Percentiles rank a stretch among this genome's conserved stretches.
Evolutionary conservation across 2,329 filamentous ascomycete genomes (phyloP).

Genomic region (Akanthomyces muscarius): DNA sequence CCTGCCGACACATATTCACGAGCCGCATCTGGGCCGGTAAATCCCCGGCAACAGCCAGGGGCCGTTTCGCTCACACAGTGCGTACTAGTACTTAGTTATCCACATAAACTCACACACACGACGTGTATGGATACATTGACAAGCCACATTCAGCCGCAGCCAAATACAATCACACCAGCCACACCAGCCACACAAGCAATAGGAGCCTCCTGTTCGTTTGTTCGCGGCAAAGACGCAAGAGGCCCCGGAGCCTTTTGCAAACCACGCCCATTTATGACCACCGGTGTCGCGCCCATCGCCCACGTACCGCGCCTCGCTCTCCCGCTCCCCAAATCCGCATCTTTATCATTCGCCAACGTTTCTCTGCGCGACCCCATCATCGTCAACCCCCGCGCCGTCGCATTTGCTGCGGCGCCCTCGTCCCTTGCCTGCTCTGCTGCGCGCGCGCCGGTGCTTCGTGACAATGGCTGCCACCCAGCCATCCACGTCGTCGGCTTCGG

Average conservation of each 20-base stretch:
- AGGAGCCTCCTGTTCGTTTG: conserved; percentile 16
- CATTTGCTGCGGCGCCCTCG: conserved; percentile 16
- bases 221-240: conserved; percentile 14
- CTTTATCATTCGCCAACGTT: conserved; percentile 1
- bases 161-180: background rate
- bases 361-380: background rate
- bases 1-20: background rate
- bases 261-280: conserved; percentile 14
- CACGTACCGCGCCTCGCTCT: conserved; percentile 1
- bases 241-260: conserved; percentile 9
- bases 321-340: background rate
- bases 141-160: background rate
- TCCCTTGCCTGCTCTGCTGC: conserved; percentile 5
- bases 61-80: rapidly evolving
- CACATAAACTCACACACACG: rapidly evolving
- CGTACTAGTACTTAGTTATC: background rate
- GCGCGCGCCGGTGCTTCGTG: conserved; percentile 27
- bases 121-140: background rate
- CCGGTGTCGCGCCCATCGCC: conserved; percentile 12
- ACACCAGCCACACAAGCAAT: conserved; percentile 8
- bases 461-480: conserved; percentile 42
- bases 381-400: conserved; percentile 13
- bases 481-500: conserved; percentile 32
- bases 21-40: background rate
- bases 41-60: background rate